phyloP scores from a whole-genome alignment of 2,329 filamentous ascomycete species.

The Lachnellula willkommii region DNA sequence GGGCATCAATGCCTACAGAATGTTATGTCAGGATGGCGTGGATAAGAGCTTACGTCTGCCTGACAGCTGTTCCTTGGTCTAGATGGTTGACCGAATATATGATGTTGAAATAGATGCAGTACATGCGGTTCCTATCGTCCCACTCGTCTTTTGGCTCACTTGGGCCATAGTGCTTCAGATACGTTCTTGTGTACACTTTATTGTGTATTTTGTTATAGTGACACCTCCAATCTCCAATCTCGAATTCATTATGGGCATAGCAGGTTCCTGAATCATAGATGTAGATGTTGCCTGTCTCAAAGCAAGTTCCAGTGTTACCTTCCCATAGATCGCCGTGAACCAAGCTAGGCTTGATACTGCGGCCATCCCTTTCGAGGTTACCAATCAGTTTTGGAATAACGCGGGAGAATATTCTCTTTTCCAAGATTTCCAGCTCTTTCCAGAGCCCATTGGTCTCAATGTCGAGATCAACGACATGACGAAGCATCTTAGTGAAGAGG shows the following conservation, averaged over 20 bases:
- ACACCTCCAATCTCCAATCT: slow-evolving; percentile 15
- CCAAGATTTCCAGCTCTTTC: slow-evolving; percentile 1
- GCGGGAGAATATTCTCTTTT: not conserved
- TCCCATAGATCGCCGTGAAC: slow-evolving; percentile 25
- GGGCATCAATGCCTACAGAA: not conserved
- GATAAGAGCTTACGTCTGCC: slow-evolving; percentile 4
- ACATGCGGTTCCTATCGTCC: slow-evolving; percentile 30
- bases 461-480: not conserved
- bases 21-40: too few species aligned
- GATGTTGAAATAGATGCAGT: slow-evolving; percentile 16
- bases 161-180: slow-evolving; percentile 2
- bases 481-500: slow-evolving; percentile 28
- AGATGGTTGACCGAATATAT: slow-evolving; percentile 5
- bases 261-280: slow-evolving; percentile 17
- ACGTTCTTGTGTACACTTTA: slow-evolving; percentile 10
- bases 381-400: slow-evolving; percentile 13
- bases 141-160: slow-evolving; percentile 30
- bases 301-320: slow-evolving; percentile 12
- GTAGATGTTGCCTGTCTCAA: slow-evolving; percentile 10
- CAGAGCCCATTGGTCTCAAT: slow-evolving; percentile 5
- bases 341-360: slow-evolving; percentile 16
- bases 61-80: not conserved
- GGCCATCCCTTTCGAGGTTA: slow-evolving; percentile 15
- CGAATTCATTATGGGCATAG: slow-evolving; percentile 20
- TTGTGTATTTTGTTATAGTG: slow-evolving; percentile 1